These are phyloP conservation scores for Lenwebbia sp. DNA, from an alignment of 345 rosid genomes.

Conservation along the genomic window DNA sequence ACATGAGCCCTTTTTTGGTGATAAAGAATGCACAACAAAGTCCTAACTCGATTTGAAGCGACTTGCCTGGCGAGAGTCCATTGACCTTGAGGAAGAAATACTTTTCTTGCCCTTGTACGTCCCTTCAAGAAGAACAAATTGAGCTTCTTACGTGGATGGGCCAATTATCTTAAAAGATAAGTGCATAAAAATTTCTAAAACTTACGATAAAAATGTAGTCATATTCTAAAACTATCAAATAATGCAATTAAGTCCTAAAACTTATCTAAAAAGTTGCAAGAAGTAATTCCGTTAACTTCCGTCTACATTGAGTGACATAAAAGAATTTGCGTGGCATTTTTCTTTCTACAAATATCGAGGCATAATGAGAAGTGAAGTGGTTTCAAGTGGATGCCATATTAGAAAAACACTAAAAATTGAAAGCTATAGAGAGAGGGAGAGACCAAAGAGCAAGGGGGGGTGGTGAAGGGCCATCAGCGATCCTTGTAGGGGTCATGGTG, in stretches of 20 bases:
- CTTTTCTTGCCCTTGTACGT: background rate
- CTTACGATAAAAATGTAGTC: background rate
- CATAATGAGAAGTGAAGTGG: background rate
- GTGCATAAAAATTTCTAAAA: background rate
- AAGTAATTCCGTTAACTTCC: background rate
- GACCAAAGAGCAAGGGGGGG: background rate
- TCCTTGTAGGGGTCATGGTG: background rate
- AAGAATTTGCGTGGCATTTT: background rate
- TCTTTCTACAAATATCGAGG: background rate
- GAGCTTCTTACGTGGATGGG: background rate
- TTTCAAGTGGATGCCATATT: background rate
- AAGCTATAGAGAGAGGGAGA: background rate
- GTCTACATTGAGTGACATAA: background rate
- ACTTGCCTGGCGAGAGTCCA: background rate
- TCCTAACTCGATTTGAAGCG: background rate
- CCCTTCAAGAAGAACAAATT: background rate
- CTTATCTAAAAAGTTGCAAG: background rate
- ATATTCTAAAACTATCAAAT: background rate
- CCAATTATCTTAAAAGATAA: background rate
- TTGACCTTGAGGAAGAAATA: background rate
- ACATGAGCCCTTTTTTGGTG: background rate
- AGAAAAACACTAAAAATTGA: background rate
- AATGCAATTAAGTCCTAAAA: background rate
- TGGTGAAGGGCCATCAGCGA: background rate
- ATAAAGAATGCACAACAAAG: background rate